phyloP scores from a whole-genome alignment of 2,329 filamentous ascomycete genomes.

The Botryotinia calthae region DNA sequence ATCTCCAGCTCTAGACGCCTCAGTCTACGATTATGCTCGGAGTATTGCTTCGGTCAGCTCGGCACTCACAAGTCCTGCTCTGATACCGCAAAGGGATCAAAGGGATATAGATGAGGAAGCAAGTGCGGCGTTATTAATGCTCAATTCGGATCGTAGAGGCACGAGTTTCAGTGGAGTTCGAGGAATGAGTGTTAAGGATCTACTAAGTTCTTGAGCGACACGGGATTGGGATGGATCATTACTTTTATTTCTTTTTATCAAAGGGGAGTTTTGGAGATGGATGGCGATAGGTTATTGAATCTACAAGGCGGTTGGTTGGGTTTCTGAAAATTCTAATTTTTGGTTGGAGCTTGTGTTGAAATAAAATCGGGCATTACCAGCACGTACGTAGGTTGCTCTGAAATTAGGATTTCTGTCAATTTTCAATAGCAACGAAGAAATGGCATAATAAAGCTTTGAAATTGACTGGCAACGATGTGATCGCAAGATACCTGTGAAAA shows the following conservation, averaged over 20 bases:
- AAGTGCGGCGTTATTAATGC: conserved; percentile 81
- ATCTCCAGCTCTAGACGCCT: conserved; percentile 58
- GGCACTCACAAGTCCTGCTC: conserved; percentile 56
- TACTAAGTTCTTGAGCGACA: conserved; percentile 47
- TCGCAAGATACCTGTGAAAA: no score
- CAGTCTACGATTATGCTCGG: conserved; percentile 45
- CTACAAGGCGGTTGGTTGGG: not conserved
- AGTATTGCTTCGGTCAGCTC: conserved; percentile 44
- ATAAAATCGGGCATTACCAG: not conserved
- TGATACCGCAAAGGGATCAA: conserved; percentile 56
- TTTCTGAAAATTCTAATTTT: not conserved
- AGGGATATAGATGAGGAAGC: conserved; percentile 61
- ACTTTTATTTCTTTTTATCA: not conserved
- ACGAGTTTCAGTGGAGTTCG: conserved; percentile 37
- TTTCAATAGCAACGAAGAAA: not conserved
- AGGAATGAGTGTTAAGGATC: conserved; percentile 55
- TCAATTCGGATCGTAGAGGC: conserved; percentile 68
- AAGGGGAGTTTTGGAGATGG: not conserved
- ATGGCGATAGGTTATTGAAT: not conserved
- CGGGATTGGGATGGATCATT: not conserved
- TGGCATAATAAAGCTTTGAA: not conserved
- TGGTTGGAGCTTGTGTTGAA: not conserved
- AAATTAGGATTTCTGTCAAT: not conserved
- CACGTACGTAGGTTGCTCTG: not conserved
- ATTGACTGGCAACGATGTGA: no score